Evolutionary conservation across 2,329 filamentous ascomycete genomes (phyloP), one percentile per base, ranked within the genome.

Genomic region (Phyllosticta citrichinensis): DNA sequence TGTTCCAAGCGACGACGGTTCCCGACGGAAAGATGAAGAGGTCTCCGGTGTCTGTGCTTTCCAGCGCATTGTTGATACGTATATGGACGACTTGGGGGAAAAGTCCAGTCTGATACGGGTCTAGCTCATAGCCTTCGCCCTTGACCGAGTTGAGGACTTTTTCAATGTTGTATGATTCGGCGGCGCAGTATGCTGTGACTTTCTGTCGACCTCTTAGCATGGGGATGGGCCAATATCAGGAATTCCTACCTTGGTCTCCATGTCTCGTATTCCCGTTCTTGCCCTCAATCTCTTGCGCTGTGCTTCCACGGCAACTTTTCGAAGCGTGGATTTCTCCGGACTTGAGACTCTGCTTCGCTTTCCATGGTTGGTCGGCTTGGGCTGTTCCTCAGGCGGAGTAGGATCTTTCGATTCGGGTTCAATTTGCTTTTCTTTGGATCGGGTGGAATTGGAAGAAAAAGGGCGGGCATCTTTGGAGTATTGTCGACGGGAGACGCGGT

Each of bases 11-110:
- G 5, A 97, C 94, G 8, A 97, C 83, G 12, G 92, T 96, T 11
- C 94, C 94, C 0, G 92, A 96, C 9, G 93, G 91, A 66, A 99
- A 99, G 61, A 99, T 87, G 70, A 97, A 97, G 57, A 97, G 85
- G 75, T 99, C 94, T 35, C 91, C 92, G 47, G 70, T 84, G 82
- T 73, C 69, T 79, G 78, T 60, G 77, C 74, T 63, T 80, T 73
- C 64, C 77, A 77, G 27, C 4, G 52, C 61, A 55, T 65, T 83
- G 64, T 79, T 78, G 8, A 75, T 76, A 60, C 77, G 77, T 14
- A 87, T 74, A 66, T 88, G 85, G 40, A 87, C 78, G 35, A 88
- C 84, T 67, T 87, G 84, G 1, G 84, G 83, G 64, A 82, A 85
- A 2, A 88, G 75, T 3, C 80, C 82, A 0, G 84, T 87, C 53